phyloP scores from a whole-genome alignment of 202 grass and related monocot species.

The Panicum hallii region DNA sequence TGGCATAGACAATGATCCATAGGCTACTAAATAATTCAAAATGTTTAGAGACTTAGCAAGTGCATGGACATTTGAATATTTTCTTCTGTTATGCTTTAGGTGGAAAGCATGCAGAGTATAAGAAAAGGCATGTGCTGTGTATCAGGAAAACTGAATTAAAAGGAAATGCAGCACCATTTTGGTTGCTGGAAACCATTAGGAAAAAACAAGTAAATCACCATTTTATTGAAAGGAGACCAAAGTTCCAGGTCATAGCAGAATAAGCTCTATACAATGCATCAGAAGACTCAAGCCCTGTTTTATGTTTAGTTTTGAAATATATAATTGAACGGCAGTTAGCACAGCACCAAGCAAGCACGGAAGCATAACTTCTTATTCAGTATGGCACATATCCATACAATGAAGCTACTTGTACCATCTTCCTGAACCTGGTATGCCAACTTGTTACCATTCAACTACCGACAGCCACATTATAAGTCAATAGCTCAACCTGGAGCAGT shows the following conservation, averaged over 20 bases:
- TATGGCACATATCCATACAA: background rate
- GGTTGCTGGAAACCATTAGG: background rate
- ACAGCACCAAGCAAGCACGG: background rate
- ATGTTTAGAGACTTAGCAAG: background rate
- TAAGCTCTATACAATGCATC: background rate
- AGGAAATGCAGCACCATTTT: background rate
- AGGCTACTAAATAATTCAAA: constrained; percentile 12
- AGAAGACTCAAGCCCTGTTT: background rate
- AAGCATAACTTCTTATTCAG: background rate
- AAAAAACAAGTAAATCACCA: background rate
- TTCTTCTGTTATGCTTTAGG: constrained; percentile 2
- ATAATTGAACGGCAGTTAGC: background rate
- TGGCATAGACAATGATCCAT: constrained; percentile 25
- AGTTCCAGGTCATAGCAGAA: background rate
- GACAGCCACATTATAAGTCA: constrained; percentile 11
- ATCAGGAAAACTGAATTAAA: background rate
- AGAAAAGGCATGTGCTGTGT: background rate
- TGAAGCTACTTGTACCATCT: background rate
- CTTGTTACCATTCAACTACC: background rate
- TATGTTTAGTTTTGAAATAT: background rate
- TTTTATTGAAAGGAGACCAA: background rate
- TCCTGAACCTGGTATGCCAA: background rate
- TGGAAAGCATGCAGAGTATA: background rate
- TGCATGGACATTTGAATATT: background rate
- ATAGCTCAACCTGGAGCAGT: constrained; percentile 19